These are phyloP conservation scores for Ramaria rubella DNA, from an alignment of 768 basidiomycete genomes.

Conservation along the genomic window DNA sequence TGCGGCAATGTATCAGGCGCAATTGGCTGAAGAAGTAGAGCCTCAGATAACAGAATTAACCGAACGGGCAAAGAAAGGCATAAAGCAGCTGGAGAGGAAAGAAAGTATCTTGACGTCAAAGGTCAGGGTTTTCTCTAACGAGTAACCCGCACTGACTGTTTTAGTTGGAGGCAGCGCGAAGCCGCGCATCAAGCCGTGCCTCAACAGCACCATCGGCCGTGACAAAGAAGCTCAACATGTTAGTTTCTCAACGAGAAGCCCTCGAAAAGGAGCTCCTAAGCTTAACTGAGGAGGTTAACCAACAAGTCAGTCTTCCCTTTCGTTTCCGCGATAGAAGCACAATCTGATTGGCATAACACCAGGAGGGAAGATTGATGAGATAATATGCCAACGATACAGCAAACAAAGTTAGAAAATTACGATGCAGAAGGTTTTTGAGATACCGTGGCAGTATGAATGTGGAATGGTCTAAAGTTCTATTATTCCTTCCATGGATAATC, in stretches of 20 bases:
- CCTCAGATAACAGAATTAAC: constrained; percentile 74
- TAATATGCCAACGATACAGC: neutral
- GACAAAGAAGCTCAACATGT: constrained; percentile 59
- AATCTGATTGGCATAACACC: neutral
- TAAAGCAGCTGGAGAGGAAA: constrained; percentile 54
- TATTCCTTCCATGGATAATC: constrained; percentile 88
- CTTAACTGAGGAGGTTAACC: constrained; percentile 56
- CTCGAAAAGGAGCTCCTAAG: constrained; percentile 56
- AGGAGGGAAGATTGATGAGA: neutral
- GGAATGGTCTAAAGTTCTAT: constrained; percentile 13
- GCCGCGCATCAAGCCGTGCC: constrained; percentile 30
- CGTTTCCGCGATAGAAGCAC: neutral
- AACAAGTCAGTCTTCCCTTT: constrained; percentile 35
- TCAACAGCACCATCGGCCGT: constrained; percentile 39
- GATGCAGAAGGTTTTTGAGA: no score
- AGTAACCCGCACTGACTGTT: neutral
- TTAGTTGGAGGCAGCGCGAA: constrained; percentile 53
- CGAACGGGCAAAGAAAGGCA: constrained; percentile 60
- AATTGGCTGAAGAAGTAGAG: constrained; percentile 73
- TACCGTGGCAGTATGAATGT: neutral
- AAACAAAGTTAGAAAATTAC: no score
- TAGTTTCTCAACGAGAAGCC: constrained; percentile 59
- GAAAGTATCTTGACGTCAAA: constrained; percentile 57
- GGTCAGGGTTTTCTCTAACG: constrained; percentile 30
- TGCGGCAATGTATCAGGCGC: constrained; percentile 66